phyloP scores from a whole-genome alignment of 768 basidiomycete genomes.

The Tulasnella calospora region DNA sequence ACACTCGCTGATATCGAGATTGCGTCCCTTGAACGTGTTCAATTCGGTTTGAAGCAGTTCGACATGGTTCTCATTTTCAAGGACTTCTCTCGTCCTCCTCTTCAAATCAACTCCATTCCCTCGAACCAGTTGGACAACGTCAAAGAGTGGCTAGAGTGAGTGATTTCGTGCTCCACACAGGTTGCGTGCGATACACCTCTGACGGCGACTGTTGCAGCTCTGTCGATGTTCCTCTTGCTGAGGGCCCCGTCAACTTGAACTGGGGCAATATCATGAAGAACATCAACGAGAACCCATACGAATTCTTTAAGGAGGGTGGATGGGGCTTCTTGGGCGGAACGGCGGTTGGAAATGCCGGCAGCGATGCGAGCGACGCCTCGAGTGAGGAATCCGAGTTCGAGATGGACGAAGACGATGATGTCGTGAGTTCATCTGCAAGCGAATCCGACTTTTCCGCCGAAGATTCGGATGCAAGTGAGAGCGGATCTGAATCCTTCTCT shows the following conservation, averaged over 20 bases:
- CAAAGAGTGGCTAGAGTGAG: conserved; percentile 98
- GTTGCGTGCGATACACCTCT: conserved; percentile 15
- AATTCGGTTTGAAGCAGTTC: conserved; percentile 93
- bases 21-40: conserved; percentile 93
- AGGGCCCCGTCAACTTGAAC: conserved; percentile 94
- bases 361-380: conserved; percentile 40
- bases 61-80: conserved; percentile 97
- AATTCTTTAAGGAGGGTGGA: conserved; percentile 94
- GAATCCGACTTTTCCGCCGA: conserved; percentile 52
- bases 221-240: conserved; percentile 92
- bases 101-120: conserved; percentile 96
- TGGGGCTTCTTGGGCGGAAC: conserved; percentile 85
- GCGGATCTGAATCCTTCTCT: conserved; percentile 65
- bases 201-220: conserved; percentile 51
- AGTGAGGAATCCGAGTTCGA: conserved; percentile 67
- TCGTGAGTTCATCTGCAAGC: conserved; percentile 42
- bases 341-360: conserved; percentile 52
- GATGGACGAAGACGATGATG: conserved; percentile 45
- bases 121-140: conserved; percentile 89
- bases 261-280: conserved; percentile 99
- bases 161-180: not conserved
- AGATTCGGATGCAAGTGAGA: conserved; percentile 51
- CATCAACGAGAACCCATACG: conserved; percentile 90
- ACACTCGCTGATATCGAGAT: conserved; percentile 94
- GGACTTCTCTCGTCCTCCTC: conserved; percentile 85